phyloP scores from a whole-genome alignment of 306 rosid genomes.

The Vigna radiata region DNA sequence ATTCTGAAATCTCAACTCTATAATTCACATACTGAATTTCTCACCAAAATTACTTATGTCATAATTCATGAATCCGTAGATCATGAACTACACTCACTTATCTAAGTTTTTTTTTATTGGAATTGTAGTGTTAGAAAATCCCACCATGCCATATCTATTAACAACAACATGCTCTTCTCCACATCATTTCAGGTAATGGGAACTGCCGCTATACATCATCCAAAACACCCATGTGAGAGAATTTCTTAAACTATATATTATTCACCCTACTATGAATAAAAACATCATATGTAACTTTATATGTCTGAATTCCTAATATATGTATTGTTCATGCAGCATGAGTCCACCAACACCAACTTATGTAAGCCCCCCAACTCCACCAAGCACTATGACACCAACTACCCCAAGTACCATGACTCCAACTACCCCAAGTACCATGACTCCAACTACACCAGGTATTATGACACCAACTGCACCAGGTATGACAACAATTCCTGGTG shows the following conservation, averaged over 20 bases:
- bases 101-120: not conserved
- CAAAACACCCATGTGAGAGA: constrained; percentile 70
- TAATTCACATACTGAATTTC: not conserved
- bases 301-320: constrained; percentile 12
- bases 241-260: constrained; percentile 36
- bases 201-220: constrained; percentile 77
- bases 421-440: constrained; percentile 4
- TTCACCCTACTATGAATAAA: constrained; percentile 23
- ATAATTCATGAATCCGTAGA: not conserved
- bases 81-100: constrained; percentile 3
- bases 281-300: constrained; percentile 11
- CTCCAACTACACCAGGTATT: constrained; percentile 42
- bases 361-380: constrained; percentile 47
- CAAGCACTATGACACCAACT: constrained; percentile 30
- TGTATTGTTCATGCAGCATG: constrained; percentile 59
- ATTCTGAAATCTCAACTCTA: not conserved
- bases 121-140: too few species aligned
- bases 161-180: constrained; percentile 12
- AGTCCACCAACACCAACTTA: constrained; percentile 49
- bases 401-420: constrained; percentile 33
- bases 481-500: constrained; percentile 65
- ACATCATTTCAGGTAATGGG: constrained; percentile 73
- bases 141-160: not conserved
- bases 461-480: constrained; percentile 55
- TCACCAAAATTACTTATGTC: constrained; percentile 25